Evolutionary conservation across 176 grass and related monocot genomes (phyloP), one percentile per base, ranked within the genome.

Genomic region (Carex parvula): DNA sequence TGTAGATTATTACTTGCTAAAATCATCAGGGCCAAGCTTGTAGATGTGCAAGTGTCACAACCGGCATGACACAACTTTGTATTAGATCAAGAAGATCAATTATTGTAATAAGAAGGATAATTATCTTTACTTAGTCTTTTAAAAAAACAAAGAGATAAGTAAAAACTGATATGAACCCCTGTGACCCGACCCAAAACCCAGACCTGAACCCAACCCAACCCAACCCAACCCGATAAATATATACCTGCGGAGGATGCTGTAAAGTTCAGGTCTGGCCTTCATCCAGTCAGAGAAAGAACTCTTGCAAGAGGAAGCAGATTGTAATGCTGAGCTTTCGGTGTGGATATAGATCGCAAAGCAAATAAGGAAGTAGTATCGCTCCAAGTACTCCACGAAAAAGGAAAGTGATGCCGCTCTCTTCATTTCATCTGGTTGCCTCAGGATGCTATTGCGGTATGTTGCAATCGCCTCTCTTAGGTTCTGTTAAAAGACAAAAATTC

Each of bases 291-390:
- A 92, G 87, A 98, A 98, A 84, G 78, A 93, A 88, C 88, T 85
- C 90, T 89, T 75, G 85, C 82, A 88, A 39, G 84, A 90, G 41
- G 88, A 92, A 81, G 75, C 76, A 53, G 91, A 84, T 37, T 75
- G 87, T 60, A 89, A 86, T 83, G 89, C 87, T 83, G 92, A 86
- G 84, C 86, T 90, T 82, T 93, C 91, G 6, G 91, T 92, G 86
- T 95, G 93, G 81, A 98, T 75, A 84, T 95, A 98, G 52, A 98
- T 91, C 70, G 96, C 92, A 91, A 98, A 98, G 79, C 96, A 98
- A 90, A 98, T 98, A 48, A 98, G 91, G 84, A 98, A 98, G 88
- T 98, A 98, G 88, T 98, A 98, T n/a, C 96, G 93, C 77, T 98
- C 96, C 89, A 98, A 92, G 82, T 98, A 98, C 76, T 98, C 96